phyloP scores from a whole-genome alignment of 176 grass and related monocot genomes.

The Areca catechu region DNA sequence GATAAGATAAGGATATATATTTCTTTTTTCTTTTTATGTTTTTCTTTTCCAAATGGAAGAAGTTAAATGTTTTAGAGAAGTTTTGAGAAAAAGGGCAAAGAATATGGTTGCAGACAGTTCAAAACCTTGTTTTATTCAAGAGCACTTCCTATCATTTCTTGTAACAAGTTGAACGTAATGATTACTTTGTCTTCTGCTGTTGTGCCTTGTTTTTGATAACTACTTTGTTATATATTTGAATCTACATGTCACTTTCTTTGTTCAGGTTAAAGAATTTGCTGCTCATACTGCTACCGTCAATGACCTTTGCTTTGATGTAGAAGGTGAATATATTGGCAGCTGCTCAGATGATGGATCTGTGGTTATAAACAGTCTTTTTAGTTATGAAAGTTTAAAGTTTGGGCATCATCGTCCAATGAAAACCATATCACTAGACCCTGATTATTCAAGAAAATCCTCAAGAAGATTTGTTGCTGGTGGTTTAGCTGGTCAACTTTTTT shows the following conservation, averaged over 20 bases:
- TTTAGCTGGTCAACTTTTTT: slow-evolving; percentile 93
- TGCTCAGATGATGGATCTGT: slow-evolving; percentile 94
- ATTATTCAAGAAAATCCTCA: slow-evolving; percentile 57
- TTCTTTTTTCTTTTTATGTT: no score
- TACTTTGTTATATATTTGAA: neutral
- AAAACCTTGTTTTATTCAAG: no score
- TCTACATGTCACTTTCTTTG: neutral
- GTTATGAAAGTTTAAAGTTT: slow-evolving; percentile 83
- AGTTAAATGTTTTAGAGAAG: no score
- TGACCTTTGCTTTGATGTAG: slow-evolving; percentile 78
- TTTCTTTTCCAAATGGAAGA: no score
- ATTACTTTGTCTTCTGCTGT: no score
- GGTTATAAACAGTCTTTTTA: slow-evolving; percentile 84
- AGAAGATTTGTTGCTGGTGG: slow-evolving; percentile 89
- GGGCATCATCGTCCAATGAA: slow-evolving; percentile 97
- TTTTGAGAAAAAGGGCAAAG: no score
- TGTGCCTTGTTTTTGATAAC: no score
- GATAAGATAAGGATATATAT: no score
- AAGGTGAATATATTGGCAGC: slow-evolving; percentile 85
- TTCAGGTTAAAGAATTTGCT: slow-evolving; percentile 68
- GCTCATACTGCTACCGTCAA: slow-evolving; percentile 85
- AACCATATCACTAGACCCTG: slow-evolving; percentile 81
- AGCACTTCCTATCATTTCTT: no score
- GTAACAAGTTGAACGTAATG: no score
- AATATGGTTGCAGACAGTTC: no score